Evolutionary conservation across 2,329 filamentous ascomycete species (phyloP).

Genomic region (Fusarium torulosum): DNA sequence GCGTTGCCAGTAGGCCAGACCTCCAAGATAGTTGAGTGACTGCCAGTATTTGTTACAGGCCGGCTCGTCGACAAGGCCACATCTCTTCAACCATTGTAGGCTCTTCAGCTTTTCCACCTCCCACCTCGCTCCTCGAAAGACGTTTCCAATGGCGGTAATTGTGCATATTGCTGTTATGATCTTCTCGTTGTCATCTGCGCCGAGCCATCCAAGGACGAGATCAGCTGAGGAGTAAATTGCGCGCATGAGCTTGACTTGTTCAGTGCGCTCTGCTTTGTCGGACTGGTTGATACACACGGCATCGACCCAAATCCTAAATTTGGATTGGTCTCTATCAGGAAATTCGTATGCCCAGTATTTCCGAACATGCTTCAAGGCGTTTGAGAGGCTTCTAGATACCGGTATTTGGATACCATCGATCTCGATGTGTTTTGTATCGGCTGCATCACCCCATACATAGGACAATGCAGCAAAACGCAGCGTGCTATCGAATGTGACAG

Average conservation of each 20-base stretch:
- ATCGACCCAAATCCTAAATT: slow-evolving; percentile 15
- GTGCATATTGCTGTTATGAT: background rate
- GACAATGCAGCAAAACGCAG: background rate
- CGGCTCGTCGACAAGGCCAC: background rate
- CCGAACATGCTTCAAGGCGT: background rate
- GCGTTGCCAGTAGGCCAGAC: background rate
- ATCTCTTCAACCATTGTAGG: background rate
- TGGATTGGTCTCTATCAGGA: background rate
- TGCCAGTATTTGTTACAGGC: background rate
- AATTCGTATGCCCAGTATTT: background rate
- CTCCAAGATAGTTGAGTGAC: background rate
- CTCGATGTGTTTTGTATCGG: background rate
- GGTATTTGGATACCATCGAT: slow-evolving; percentile 1
- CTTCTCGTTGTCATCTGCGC: background rate
- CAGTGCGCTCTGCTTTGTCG: slow-evolving; percentile 6
- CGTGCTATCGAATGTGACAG: background rate
- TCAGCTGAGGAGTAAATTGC: slow-evolving; percentile 13
- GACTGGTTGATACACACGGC: slow-evolving; percentile 7
- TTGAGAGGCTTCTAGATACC: background rate
- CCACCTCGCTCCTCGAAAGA: background rate
- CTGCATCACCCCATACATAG: background rate
- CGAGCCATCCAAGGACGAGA: slow-evolving; percentile 5
- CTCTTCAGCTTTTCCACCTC: background rate
- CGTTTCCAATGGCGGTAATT: background rate
- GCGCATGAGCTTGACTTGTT: slow-evolving; percentile 23